Conservation (phyloP, 176 grass and related monocot species). For the Musa acuminata region DNA sequence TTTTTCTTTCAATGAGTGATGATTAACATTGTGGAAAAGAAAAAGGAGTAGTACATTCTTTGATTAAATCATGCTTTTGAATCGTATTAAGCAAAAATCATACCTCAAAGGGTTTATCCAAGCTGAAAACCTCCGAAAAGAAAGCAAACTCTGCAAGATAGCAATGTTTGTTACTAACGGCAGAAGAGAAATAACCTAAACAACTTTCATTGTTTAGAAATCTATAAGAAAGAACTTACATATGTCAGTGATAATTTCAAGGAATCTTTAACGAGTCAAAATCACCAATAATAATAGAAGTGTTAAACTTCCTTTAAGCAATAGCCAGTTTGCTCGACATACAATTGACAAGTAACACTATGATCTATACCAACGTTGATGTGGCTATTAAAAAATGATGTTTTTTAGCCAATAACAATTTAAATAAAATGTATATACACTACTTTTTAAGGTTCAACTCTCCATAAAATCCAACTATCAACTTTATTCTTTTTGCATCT, state of each 20-base stretch:
- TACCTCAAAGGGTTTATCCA: slow-evolving; percentile 99
- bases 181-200: background rate
- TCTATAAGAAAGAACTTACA: background rate
- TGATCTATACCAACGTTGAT: background rate
- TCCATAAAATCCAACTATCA: too few species aligned
- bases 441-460: too few species aligned
- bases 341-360: too few species aligned
- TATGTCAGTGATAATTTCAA: too few species aligned
- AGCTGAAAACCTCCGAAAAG: slow-evolving; percentile 75
- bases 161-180: background rate
- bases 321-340: background rate
- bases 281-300: too few species aligned
- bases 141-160: slow-evolving; percentile 69
- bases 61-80: background rate
- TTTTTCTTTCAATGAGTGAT: background rate
- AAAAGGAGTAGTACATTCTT: background rate
- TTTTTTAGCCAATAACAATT: background rate
- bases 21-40: background rate
- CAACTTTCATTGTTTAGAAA: background rate
- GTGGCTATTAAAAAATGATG: background rate
- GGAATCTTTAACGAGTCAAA: too few species aligned
- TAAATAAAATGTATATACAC: background rate
- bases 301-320: background rate
- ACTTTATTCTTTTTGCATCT: too few species aligned
- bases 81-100: background rate